phyloP scores from a whole-genome alignment of 164 flowering plant genomes.

The Platanus orientalis region DNA sequence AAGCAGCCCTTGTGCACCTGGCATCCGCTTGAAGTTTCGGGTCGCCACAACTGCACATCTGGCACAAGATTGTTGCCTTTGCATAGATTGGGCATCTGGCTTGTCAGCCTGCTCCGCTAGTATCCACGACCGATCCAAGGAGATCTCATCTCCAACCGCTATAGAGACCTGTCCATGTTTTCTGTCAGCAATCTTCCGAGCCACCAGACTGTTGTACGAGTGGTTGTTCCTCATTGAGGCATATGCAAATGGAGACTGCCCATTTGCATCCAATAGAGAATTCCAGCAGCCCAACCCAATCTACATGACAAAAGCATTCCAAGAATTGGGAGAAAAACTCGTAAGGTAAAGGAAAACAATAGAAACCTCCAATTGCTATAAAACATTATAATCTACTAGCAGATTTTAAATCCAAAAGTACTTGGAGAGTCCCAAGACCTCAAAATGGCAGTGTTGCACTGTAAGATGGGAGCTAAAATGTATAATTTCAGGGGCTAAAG shows the following conservation, averaged over 20 bases:
- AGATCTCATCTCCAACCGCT: conserved; percentile 26
- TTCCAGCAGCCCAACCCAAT: conserved; percentile 78
- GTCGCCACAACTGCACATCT: conserved; percentile 37
- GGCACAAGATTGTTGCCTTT: conserved; percentile 30
- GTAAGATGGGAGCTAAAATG: too few species aligned
- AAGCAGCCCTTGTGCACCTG: conserved; percentile 54
- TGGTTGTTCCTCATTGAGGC: conserved; percentile 61
- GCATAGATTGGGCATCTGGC: not conserved
- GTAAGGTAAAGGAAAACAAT: too few species aligned
- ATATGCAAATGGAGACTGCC: conserved; percentile 70
- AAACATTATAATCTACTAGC: too few species aligned
- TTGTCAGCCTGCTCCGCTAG: conserved; percentile 4
- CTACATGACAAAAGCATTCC: conserved; percentile 19
- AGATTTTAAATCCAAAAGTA: too few species aligned
- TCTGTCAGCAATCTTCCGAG: conserved; percentile 55
- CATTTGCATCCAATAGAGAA: conserved; percentile 56
- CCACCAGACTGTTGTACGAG: conserved; percentile 66
- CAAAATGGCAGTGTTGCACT: too few species aligned
- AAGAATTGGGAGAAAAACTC: not conserved
- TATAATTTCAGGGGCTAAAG: too few species aligned
- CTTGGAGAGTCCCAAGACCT: too few species aligned
- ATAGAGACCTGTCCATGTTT: conserved; percentile 51
- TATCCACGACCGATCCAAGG: conserved; percentile 12
- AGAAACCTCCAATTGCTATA: too few species aligned
- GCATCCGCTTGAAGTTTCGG: conserved; percentile 26